Base-by-base conservation (phyloP, 2,329 filamentous ascomycete species). In the Aureobasidium subglaciale region DNA sequence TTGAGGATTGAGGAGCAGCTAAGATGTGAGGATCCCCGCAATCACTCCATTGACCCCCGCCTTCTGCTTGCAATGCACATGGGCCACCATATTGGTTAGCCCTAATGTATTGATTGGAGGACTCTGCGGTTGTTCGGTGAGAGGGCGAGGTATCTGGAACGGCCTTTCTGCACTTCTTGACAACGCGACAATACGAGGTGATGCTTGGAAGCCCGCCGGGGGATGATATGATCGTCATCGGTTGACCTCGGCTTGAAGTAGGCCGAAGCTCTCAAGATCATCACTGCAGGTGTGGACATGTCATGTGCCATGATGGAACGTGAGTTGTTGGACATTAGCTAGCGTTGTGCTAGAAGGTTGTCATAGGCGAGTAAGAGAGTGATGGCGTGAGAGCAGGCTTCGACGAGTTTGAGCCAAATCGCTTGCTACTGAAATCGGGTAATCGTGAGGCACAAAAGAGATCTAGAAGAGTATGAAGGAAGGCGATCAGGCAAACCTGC, bases 11-110 rank as follows among this genome's bases (percentile, higher is more conserved):
- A 22, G 25, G 18, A 32, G 29, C 24, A 50, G 43, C 5, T 13
- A 27, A 52, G n/a, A 42, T 7, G 9, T 53, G 49, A 53, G 15
- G 49, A 42, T 52, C 48, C 48, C 48, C 48, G 49, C 35, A 18
- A 42, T 53, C 37, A 42, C 37, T 42, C 18, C 18, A 42, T 52
- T 24, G 10, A 38, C 22, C 49, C 49, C 49, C 49, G 37, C 49
- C 37, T 53, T 42, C 37, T 32, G 48, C 24, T n/a, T 29, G 35
- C 25, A 16, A 40, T 52, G 24, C 34, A 29, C 5, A 22, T n/a
- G 13, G 34, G 15, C n/a, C 22, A 13, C 8, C 20, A 34, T 34
- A 11, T 16, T 24, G 20, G 32, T 40, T 30, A 52, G 35, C 35
- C 48, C 35, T 38, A 40, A 27, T 7, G 30, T 16, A 40, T 37